Conservation (phyloP, 257 asterid species). For the Plectranthus barbatus region DNA sequence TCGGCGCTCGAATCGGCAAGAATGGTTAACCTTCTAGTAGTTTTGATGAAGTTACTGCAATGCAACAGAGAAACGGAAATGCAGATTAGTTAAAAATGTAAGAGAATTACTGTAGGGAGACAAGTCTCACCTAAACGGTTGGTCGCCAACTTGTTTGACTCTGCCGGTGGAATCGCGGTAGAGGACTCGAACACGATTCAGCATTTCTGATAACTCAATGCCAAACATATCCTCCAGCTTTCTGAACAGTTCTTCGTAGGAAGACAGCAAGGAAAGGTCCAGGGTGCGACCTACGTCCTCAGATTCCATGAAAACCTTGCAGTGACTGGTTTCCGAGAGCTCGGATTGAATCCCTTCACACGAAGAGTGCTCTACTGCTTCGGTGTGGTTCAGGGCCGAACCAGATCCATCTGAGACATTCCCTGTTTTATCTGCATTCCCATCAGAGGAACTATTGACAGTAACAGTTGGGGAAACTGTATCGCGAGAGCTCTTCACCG, state of each 20-base stretch:
- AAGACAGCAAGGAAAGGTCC: slow-evolving; percentile 52
- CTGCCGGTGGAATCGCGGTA: slow-evolving; percentile 52
- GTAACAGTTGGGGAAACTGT: slow-evolving; percentile 30
- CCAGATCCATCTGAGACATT: slow-evolving; percentile 46
- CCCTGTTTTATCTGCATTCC: slow-evolving; percentile 32
- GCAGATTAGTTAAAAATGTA: no score
- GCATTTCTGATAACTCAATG: slow-evolving; percentile 39
- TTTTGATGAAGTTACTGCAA: slow-evolving; percentile 53
- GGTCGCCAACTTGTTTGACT: slow-evolving; percentile 52
- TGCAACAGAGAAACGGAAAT: neutral
- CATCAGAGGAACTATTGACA: slow-evolving; percentile 43
- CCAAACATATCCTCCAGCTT: slow-evolving; percentile 60
- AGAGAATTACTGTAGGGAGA: no score
- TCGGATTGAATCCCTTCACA: slow-evolving; percentile 37
- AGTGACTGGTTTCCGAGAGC: slow-evolving; percentile 45
- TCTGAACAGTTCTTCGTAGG: slow-evolving; percentile 55
- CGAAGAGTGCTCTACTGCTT: slow-evolving; percentile 24
- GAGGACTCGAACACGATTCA: slow-evolving; percentile 41
- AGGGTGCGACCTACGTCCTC: slow-evolving; percentile 75
- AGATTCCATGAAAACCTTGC: slow-evolving; percentile 77
- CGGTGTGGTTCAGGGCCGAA: slow-evolving; percentile 31
- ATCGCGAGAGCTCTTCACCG: slow-evolving; percentile 42
- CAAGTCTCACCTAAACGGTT: slow-evolving; percentile 61
- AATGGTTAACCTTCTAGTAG: slow-evolving; percentile 58
- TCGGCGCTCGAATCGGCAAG: slow-evolving; percentile 47